A percentile compares a stretch with the other conserved stretches of the same genome.
Conservation (phyloP, 768 basidiomycete species). For the Tulasnella calospora region DNA sequence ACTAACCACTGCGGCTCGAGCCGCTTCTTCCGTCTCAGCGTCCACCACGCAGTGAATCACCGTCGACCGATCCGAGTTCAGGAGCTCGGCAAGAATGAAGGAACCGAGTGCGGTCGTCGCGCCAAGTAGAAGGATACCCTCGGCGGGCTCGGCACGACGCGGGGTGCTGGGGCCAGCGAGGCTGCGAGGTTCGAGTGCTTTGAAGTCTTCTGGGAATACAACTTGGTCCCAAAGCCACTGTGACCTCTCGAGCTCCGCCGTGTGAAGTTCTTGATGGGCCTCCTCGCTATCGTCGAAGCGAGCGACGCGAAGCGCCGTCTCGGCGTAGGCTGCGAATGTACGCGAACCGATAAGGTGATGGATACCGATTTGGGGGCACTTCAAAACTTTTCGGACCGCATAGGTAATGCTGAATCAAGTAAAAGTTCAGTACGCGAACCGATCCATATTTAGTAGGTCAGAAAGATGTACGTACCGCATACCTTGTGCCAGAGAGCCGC, state of each 20-base stretch:
- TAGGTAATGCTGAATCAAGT: neutral
- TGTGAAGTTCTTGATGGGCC: neutral
- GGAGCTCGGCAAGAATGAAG: slow-evolving; percentile 21
- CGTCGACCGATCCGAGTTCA: slow-evolving; percentile 1
- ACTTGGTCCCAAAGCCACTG: slow-evolving; percentile 22
- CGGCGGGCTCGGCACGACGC: neutral
- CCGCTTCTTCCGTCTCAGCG: slow-evolving; percentile 14
- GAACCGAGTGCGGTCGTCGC: neutral
- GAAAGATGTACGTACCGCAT: neutral
- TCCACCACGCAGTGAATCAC: slow-evolving; percentile 17
- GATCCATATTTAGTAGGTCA: neutral
- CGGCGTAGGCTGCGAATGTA: neutral
- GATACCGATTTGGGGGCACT: neutral
- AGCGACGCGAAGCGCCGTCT: neutral
- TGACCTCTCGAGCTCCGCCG: neutral
- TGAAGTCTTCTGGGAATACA: slow-evolving; percentile 15
- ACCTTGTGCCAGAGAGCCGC: neutral
- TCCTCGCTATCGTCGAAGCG: neutral
- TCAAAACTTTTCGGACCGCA: neutral
- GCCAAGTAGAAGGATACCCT: slow-evolving; percentile 12
- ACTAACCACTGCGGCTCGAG: neutral
- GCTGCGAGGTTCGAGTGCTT: neutral
- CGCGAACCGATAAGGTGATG: slow-evolving; percentile 7
- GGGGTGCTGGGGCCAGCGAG: neutral
- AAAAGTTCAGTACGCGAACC: neutral